Evolutionary conservation across 2,329 filamentous ascomycete genomes (phyloP), one percentile per base, ranked within the genome.

Genomic region (Shiraia bambusicola): DNA sequence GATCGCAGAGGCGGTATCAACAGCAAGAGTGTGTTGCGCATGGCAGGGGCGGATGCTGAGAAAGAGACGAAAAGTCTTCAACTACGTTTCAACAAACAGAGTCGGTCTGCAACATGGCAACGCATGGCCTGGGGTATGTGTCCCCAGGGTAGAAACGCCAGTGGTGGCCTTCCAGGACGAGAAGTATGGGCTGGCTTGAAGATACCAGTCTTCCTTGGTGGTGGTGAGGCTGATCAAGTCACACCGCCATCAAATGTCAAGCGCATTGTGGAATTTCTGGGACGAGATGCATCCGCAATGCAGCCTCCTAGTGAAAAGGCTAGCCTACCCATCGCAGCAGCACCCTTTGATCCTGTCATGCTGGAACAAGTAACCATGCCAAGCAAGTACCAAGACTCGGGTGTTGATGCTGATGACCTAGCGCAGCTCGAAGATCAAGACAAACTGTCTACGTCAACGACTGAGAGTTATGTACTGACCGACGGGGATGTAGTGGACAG

Each of bases 31-130:
- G 88, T 97, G 6, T 73, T 72, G 34, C 82, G 91, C 12, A 92
- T 95, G 62, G 84, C 87, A 7, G 88, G 87, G 3, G 65, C 74
- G 1, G 76, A 77, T 26, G 83, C 85, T 1, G 84, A 88, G 29
- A 66, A 75, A 3, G 80, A 87, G 54, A 78, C 84, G 1, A 83
- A 81, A 58, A 75, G 76, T 41, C 73, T 89, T 26, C 88, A 92
- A 64, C 67, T 85, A 42, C 78, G 79, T 3, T 92, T 84, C 70
- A 97, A 97, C 64, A 77, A 79, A 45, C 89, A 95, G 64, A 95
- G 88, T 49, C 82, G 78, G 51, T 93, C 90, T 0, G 77, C 85
- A 0, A 87, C 93, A 0, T 95, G 88, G 79, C 81, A 87, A 52
- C 82, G 89, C 28, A 90, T 95, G 82, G 83, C 84, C 1, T 82